Conservation (phyloP, 805 yeast genomes). For the Suhomyces pyralidae region DNA sequence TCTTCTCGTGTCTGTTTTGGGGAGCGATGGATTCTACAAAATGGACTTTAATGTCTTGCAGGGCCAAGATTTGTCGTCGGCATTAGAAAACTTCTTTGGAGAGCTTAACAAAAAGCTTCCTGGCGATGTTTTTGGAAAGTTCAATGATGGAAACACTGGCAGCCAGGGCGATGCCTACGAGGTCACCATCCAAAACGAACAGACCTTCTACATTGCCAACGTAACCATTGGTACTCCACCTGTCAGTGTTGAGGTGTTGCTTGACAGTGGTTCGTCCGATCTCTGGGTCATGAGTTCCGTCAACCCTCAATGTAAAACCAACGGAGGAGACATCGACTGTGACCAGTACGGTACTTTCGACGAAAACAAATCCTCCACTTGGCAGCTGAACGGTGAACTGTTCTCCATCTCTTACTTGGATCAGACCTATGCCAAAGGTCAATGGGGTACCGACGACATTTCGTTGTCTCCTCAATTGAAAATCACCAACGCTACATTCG, state of each 20-base stretch:
- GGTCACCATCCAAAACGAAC: slow-evolving; percentile 8
- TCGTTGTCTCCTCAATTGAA: slow-evolving; percentile 12
- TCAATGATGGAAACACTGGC: neutral
- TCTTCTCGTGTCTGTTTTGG: slow-evolving; percentile 9
- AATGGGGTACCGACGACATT: slow-evolving; percentile 36
- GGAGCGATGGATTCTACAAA: slow-evolving; percentile 19
- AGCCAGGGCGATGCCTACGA: neutral
- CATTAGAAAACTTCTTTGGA: slow-evolving; percentile 14
- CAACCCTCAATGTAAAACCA: slow-evolving; percentile 20
- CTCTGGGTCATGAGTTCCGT: slow-evolving; percentile 49
- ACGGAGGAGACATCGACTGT: slow-evolving; percentile 23
- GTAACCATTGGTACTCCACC: slow-evolving; percentile 52
- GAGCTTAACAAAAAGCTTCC: neutral
- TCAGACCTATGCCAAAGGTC: slow-evolving; percentile 47
- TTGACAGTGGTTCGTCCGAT: slow-evolving; percentile 81
- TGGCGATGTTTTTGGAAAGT: neutral
- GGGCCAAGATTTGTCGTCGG: slow-evolving; percentile 18
- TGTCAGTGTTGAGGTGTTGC: slow-evolving; percentile 51
- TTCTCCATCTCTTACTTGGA: slow-evolving; percentile 48
- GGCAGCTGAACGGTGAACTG: slow-evolving; percentile 5
- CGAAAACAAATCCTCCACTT: slow-evolving; percentile 14
- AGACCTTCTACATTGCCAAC: slow-evolving; percentile 14
- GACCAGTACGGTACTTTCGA: slow-evolving; percentile 19
- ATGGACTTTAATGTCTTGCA: slow-evolving; percentile 23
- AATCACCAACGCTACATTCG: slow-evolving; percentile 14